A percentile compares a stretch with the other conserved stretches of the same genome.
Conservation (phyloP, 441 rosid genomes). For the Populus trichocarpa region DNA sequence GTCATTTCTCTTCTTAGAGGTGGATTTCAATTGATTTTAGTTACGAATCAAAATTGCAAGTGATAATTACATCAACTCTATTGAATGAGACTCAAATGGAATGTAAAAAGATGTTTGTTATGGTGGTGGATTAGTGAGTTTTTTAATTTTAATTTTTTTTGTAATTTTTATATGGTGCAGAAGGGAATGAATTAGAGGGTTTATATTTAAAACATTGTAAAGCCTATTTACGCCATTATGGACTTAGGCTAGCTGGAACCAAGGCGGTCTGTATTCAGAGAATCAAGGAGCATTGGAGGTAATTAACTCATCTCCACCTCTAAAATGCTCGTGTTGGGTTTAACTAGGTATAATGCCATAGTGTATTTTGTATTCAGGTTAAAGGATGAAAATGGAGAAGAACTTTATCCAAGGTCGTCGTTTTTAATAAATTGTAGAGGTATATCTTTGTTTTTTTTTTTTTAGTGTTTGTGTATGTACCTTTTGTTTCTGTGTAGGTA, state of each 20-base stretch:
- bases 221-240: conserved; percentile 15
- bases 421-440: conserved; percentile 44
- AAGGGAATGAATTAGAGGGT: conserved; percentile 7
- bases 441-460: conserved; percentile 14
- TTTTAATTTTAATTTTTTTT: not conserved
- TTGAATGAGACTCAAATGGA: not conserved
- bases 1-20: conserved; percentile 42
- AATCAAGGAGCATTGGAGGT: conserved; percentile 40
- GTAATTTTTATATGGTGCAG: not conserved
- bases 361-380: conserved; percentile 28
- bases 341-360: not conserved
- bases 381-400: conserved; percentile 46
- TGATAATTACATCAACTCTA: not conserved
- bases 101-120: not conserved
- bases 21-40: conserved; percentile 10
- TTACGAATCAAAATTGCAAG: not conserved
- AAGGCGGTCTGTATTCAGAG: conserved; percentile 32
- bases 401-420: conserved; percentile 41
- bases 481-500: not conserved
- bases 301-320: not conserved
- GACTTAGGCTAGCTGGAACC: conserved; percentile 33
- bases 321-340: not conserved
- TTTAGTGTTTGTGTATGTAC: not conserved
- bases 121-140: not conserved
- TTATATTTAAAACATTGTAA: conserved; percentile 14